Percentiles rank a stretch among this genome's conserved stretches.
phyloP scores from a whole-genome alignment of 2,329 filamentous ascomycete genomes.

The Cladophialophora yegresii region DNA sequence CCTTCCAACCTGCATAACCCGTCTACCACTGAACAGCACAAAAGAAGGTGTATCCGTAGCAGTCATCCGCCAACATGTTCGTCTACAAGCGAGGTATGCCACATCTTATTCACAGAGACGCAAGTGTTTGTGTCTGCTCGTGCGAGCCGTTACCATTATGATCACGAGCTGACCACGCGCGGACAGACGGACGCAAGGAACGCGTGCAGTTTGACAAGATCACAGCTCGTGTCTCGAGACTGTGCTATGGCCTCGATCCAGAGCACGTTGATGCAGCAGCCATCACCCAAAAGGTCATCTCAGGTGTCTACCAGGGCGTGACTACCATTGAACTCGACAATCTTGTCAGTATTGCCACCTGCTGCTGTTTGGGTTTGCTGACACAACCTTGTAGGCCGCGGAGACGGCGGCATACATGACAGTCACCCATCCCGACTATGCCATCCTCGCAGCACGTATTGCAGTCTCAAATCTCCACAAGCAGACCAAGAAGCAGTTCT shows the following conservation, averaged over 20 bases:
- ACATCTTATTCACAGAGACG: conserved; percentile 25
- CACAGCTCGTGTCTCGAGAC: conserved; percentile 92
- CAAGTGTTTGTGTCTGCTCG: background rate
- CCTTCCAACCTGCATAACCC: conserved; percentile 5
- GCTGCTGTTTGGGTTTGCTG: conserved; percentile 34
- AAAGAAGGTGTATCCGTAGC: too few species aligned
- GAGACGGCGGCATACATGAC: conserved; percentile 99
- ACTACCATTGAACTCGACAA: conserved; percentile 96
- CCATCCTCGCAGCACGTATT: conserved; percentile 95
- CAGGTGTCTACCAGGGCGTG: conserved; percentile 97
- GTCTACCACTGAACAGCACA: conserved; percentile 3
- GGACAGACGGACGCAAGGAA: conserved; percentile 94
- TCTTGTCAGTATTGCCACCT: conserved; percentile 64
- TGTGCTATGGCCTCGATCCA: conserved; percentile 95
- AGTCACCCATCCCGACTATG: conserved; percentile 97
- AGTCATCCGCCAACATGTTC: conserved; percentile 54
- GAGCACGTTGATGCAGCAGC: conserved; percentile 96
- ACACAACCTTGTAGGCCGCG: conserved; percentile 67
- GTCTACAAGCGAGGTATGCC: conserved; percentile 64
- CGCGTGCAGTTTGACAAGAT: conserved; percentile 99
- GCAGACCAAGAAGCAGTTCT: conserved; percentile 99
- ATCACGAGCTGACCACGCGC: conserved; percentile 15
- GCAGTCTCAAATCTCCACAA: conserved; percentile 99
- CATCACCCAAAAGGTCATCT: conserved; percentile 99
- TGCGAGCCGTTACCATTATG: conserved; percentile 23